phyloP scores from a whole-genome alignment of 768 basidiomycete genomes.

The Pleurotus pulmonarius region DNA sequence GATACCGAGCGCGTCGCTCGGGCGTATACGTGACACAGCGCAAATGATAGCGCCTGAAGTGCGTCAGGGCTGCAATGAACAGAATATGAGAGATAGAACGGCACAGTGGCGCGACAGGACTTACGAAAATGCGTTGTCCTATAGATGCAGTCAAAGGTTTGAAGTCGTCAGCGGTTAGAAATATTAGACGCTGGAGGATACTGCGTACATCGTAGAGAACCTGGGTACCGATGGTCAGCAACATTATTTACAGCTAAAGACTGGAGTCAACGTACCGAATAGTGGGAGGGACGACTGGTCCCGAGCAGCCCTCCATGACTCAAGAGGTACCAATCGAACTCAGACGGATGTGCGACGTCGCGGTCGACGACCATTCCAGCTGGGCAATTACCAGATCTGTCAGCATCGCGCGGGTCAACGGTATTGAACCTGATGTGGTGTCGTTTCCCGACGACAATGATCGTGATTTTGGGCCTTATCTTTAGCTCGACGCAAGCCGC shows the following conservation, averaged over 20 bases:
- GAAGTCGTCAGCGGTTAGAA: not conserved
- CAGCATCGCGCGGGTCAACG: constrained; percentile 37
- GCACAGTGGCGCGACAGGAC: constrained; percentile 1
- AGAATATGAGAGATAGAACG: not conserved
- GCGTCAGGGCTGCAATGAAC: constrained; percentile 42
- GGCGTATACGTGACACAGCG: constrained; percentile 54
- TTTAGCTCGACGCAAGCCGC: constrained; percentile 58
- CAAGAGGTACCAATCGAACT: constrained; percentile 78
- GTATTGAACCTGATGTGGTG: constrained; percentile 69
- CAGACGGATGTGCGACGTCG: constrained; percentile 65
- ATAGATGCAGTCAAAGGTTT: not conserved
- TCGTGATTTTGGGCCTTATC: constrained; percentile 65
- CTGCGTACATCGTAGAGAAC: constrained; percentile 34
- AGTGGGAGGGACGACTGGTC: constrained; percentile 63
- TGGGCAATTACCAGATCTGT: constrained; percentile 68
- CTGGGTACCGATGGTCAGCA: constrained; percentile 4
- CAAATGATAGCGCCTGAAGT: constrained; percentile 64
- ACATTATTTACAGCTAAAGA: too few species aligned
- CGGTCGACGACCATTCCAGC: constrained; percentile 79
- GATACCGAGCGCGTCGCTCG: constrained; percentile 79
- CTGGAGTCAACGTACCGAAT: constrained; percentile 20
- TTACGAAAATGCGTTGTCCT: constrained; percentile 49
- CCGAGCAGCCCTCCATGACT: constrained; percentile 77
- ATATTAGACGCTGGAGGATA: not conserved
- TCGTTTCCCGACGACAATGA: constrained; percentile 78